Conservation (phyloP, 2,329 filamentous ascomycete species). For the Venturiaceae sp. region DNA sequence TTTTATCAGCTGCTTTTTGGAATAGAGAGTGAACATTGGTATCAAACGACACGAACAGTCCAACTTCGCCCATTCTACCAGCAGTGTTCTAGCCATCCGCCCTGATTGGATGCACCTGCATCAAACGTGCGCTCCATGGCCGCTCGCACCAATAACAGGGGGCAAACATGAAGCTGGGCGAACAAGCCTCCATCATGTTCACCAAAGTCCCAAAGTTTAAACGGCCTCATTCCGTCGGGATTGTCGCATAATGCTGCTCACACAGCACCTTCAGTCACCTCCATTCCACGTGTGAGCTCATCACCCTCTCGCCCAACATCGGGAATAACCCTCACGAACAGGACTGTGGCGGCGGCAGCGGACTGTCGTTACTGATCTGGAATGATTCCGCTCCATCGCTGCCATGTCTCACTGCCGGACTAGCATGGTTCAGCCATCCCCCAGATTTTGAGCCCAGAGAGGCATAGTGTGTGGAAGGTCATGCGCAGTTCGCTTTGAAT, state of each 20-base stretch:
- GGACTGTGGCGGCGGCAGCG: background rate
- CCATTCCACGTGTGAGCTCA: too few relatives aligned
- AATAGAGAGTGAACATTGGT: too few relatives aligned
- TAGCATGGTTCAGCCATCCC: background rate
- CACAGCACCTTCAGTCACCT: too few relatives aligned
- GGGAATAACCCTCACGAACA: background rate
- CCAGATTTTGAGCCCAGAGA: background rate
- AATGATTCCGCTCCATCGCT: background rate
- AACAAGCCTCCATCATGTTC: background rate
- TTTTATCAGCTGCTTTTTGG: too few relatives aligned
- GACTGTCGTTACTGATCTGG: background rate
- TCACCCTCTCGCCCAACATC: too few relatives aligned
- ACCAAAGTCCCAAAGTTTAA: background rate
- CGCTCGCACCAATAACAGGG: background rate
- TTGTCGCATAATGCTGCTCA: background rate
- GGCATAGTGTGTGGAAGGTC: background rate
- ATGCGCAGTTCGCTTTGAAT: slow-evolving; percentile 1
- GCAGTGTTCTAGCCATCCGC: background rate
- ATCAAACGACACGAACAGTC: background rate
- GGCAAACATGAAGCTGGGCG: background rate
- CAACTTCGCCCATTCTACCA: background rate
- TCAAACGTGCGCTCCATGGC: background rate
- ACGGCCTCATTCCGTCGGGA: background rate
- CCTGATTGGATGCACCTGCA: background rate
- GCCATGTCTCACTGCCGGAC: background rate